phyloP scores from a whole-genome alignment of 306 rosid species.

The Quercus glauca region DNA sequence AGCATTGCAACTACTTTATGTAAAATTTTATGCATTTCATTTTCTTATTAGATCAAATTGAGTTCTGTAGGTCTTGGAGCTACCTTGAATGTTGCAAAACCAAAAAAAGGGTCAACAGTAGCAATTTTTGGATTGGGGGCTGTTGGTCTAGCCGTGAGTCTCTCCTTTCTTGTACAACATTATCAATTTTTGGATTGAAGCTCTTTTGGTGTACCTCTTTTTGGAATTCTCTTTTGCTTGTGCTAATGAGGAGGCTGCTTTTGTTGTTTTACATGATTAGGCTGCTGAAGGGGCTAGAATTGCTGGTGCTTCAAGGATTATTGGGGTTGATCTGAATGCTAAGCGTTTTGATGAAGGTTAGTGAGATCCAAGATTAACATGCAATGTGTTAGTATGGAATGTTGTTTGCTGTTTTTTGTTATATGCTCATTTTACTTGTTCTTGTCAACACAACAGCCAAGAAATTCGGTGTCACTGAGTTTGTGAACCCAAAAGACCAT shows the following conservation, averaged over 20 bases:
- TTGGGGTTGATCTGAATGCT: conserved; percentile 75
- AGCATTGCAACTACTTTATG: background rate
- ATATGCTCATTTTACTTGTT: background rate
- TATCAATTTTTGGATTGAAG: no score
- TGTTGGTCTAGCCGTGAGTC: conserved; percentile 88
- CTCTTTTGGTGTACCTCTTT: background rate
- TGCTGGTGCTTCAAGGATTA: conserved; percentile 68
- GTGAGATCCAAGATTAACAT: background rate
- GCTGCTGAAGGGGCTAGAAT: conserved; percentile 91
- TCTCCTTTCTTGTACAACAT: no score
- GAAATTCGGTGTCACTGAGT: conserved; percentile 76
- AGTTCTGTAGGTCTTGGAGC: conserved; percentile 71
- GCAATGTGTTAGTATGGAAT: background rate
- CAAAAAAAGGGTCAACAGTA: conserved; percentile 65
- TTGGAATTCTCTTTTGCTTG: background rate
- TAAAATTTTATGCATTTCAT: no score
- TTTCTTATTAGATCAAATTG: background rate
- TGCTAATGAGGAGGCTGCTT: background rate
- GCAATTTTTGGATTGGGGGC: conserved; percentile 88
- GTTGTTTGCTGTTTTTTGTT: background rate
- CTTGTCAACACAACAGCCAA: conserved; percentile 53
- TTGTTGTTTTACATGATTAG: conserved; percentile 18
- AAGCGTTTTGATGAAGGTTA: conserved; percentile 70
- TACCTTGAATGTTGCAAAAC: conserved; percentile 80
- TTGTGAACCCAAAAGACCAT: conserved; percentile 83